Percentiles rank a stretch among this genome's conserved stretches.
These are phyloP conservation scores for Ophiostoma novo-ulmi DNA, from an alignment of 2,329 filamentous ascomycete genomes.

Conservation along the genomic window DNA sequence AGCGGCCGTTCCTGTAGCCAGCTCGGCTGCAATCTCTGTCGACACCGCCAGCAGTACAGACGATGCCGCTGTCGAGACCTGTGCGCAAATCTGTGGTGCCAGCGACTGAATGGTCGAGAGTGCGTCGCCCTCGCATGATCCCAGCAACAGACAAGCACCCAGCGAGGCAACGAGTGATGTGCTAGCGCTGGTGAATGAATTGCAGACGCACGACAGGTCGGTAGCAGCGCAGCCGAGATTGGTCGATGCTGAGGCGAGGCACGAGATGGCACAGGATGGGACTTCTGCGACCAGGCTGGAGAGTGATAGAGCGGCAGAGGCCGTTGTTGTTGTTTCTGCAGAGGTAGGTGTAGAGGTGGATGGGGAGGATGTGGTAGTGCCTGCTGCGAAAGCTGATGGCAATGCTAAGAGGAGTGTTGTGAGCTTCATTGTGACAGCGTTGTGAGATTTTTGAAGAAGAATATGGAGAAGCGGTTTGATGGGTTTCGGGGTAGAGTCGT, in stretches of 20 bases:
- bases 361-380: neutral
- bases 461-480: neutral
- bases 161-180: constrained; percentile 26
- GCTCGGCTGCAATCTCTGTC: constrained; percentile 19
- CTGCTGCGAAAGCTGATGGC: neutral
- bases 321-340: neutral
- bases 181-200: constrained; percentile 18
- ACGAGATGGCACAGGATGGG: constrained; percentile 30
- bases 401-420: constrained; percentile 2
- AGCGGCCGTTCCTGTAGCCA: constrained; percentile 11
- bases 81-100: constrained; percentile 25
- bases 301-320: constrained; percentile 23
- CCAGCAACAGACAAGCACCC: constrained; percentile 27
- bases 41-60: constrained; percentile 23
- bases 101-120: constrained; percentile 18
- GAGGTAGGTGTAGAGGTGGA: neutral
- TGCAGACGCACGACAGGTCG: constrained; percentile 31
- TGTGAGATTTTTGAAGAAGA: neutral
- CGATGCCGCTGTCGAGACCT: constrained; percentile 20
- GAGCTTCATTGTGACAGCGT: constrained; percentile 7
- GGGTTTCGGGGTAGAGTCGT: neutral
- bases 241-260: constrained; percentile 27
- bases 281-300: constrained; percentile 28
- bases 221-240: constrained; percentile 27
- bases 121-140: constrained; percentile 18